Evolutionary conservation across 345 rosid species (phyloP), one percentile per base, ranked within the genome.

Genomic region (Hibiscus syriacus): DNA sequence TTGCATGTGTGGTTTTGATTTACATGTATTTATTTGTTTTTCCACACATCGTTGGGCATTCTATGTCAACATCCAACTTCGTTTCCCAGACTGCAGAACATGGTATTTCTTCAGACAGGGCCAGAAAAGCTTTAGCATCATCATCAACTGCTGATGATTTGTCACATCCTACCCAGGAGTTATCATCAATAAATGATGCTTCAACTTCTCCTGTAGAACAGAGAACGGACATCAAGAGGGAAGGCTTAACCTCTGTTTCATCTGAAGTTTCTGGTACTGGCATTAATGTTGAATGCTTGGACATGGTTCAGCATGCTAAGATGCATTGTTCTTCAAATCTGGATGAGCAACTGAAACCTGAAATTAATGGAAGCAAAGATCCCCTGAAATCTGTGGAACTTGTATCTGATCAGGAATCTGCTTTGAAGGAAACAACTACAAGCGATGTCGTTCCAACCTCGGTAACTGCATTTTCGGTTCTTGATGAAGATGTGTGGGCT

Each of bases 21-120:
- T 38, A 38, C 29, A 20, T 55, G 30, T 45, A 64, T 78, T 71
- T 68, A 34, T 25, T 0, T 34, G 6, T 26, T 62, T 64, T 38
- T 13, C 30, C 12, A 63, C 75, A 81, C 86, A 68, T 71, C 69
- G 86, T 62, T 75, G 86, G 71, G 16, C 78, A 72, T 64, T 71
- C 80, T 46, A 58, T 59, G 10, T 46, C 73, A 20, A 5, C 26
- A 3, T 67, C 82, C n/a, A 66, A 58, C 48, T 12, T 69, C 67
- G 50, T 71, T 45, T 69, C 76, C 46, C 62, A 0, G 46, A 64
- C 68, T 60, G 41, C 69, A 57, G 88, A 80, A 66, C 76, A 25
- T 70, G 72, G 73, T 67, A 11, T 58, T 69, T 70, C 81, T 46
- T 68, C 81, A 32, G 72, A 61, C 61, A 20, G 68, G 61, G 77